Base-by-base conservation (phyloP, 2,329 filamentous ascomycete species). In the Aspergillus fischeri region DNA sequence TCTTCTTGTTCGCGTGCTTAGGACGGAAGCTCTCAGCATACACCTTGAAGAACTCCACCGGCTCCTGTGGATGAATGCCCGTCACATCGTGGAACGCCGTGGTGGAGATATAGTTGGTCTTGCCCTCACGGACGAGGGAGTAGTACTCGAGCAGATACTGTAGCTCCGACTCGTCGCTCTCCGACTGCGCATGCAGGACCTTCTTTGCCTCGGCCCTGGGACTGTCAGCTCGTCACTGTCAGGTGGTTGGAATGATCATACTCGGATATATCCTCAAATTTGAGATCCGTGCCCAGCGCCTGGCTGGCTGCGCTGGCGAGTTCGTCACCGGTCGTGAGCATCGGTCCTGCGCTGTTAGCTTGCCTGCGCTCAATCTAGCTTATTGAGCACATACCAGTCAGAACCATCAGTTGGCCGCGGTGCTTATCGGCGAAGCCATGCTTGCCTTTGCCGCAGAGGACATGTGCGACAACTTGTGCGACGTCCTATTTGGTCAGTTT, bases 51-150 rank as follows among this genome's bases (percentile, higher is more conserved):
- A 83, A 82, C 10, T 79, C 77, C 3, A 70, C 68, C 0, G 76
- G 78, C 67, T 81, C 74, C 17, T 77, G 79, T 0, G 80, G 77
- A 59, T 78, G 74, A 32, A 65, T 60, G 3, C 77, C 78, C 1
- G 80, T 82, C 27, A 82, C 74, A 55, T 81, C 74, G 52, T 79
- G 75, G 61, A 82, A 83, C 0, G 79, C 75, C 3, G 74, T 77
- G 1, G 80, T 82, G 1, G 79, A 71, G 60, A 83, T 79, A 64
- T 82, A 82, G 66, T 82, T 83, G 0, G 79, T 80, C 71, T 82
- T 82, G 21, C 80, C 80, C 61, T 81, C 79, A 49, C 78, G 73
- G 7, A 82, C 80, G 7, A 83, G 70, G 42, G 77, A 78, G 67
- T 81, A 82, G 66, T 82, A 82, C 60, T 83, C 79, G 5, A 82